Conservation (phyloP, 257 asterid species). For the Solanum tacnaense region DNA sequence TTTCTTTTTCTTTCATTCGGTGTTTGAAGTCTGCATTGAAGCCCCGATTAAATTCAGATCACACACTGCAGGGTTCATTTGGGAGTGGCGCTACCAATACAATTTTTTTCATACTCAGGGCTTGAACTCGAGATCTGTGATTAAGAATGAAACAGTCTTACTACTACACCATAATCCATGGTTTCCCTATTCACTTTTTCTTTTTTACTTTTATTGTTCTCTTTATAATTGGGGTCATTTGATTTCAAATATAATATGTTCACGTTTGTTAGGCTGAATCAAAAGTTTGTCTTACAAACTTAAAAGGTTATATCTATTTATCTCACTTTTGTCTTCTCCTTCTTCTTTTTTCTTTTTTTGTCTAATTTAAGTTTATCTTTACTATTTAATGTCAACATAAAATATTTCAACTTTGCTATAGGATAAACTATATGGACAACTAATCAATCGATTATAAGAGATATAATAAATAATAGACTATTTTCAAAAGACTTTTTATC, state of each 20-base stretch:
- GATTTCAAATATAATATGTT: background rate
- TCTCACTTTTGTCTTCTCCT: background rate
- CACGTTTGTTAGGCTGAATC: background rate
- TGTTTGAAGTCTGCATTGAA: no score
- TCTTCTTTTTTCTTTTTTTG: background rate
- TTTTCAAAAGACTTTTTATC: no score
- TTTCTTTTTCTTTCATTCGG: rapidly evolving
- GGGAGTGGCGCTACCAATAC: no score
- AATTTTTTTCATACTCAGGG: rapidly evolving
- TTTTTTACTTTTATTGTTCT: background rate
- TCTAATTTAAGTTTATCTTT: background rate
- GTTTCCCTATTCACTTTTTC: background rate
- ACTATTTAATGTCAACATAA: background rate
- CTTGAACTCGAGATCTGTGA: rapidly evolving
- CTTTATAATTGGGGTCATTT: background rate
- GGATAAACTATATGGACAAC: background rate
- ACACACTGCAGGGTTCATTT: rapidly evolving
- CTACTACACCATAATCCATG: background rate
- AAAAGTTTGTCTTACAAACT: background rate
- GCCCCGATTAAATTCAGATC: rapidly evolving
- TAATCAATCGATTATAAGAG: background rate
- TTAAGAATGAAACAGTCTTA: no score
- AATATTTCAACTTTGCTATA: background rate
- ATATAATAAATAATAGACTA: background rate
- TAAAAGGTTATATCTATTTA: background rate